Evolutionary conservation across 2,329 filamentous ascomycete species (phyloP), one percentile per base, ranked within the genome.

Genomic region (Clarireedia hainanense): DNA sequence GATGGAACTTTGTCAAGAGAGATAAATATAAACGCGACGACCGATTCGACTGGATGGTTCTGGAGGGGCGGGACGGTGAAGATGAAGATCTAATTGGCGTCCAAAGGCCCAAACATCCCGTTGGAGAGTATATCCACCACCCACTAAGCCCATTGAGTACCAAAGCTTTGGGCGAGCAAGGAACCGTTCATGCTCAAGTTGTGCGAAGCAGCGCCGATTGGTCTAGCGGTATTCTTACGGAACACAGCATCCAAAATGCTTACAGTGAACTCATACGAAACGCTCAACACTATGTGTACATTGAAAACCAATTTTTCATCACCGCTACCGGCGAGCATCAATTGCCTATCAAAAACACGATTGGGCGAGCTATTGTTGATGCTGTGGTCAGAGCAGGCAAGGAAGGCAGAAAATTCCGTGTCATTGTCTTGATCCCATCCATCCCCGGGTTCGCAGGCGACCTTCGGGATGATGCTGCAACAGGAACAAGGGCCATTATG

Each of bases 231-330:
- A 94, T 96, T 58, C 71, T 95, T 43, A 84, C 78, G 0, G 91
- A 95, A 58, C 85, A 89, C 63, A 91, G 86, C 50, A 95, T 95
- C 57, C 89, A 94, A 63, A 95, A 90, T 64, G 89, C 91, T 0
- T 95, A 95, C 69, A 78, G 77, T 57, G 89, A 96, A 60, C 75
- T 95, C 30, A 97, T 97, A 64, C 78, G 85, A 50, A 89, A 89
- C 51, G 92, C 92, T 0, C 76, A 96, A 71, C 92, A 97, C 69
- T 96, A 84, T 64, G 87, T 99, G 24, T 99, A 97, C 74, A 96
- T 99, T 58, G 94, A 99, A 71, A 97, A 97, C 66, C 94, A 99
- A 67, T 97, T 97, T 75, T 99, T 97, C 77, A 96, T 80, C 73
- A 95, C 91, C 1, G 89, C 94, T 0, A 97, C 92, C 0, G 90